Conservation (phyloP, 345 rosid species). For the Excoecaria agallocha region DNA sequence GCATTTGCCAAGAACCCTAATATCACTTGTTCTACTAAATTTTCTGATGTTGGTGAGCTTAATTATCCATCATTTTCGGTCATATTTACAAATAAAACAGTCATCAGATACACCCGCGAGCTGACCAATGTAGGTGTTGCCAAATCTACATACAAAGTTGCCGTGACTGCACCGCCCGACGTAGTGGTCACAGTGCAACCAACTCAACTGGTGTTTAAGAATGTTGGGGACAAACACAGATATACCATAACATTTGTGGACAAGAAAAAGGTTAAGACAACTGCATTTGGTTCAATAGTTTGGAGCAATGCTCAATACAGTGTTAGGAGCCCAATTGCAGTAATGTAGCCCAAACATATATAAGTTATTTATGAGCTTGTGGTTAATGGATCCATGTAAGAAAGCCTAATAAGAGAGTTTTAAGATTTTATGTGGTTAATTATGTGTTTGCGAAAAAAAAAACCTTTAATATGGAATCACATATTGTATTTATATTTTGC, state of each 20-base stretch:
- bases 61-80: slow-evolving; percentile 86
- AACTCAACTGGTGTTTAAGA: slow-evolving; percentile 40
- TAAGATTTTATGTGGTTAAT: too few species aligned
- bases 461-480: too few species aligned
- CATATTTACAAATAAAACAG: slow-evolving; percentile 53
- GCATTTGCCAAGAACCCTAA: too few species aligned
- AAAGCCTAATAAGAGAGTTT: too few species aligned
- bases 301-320: too few species aligned
- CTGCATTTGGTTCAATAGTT: slow-evolving; percentile 64
- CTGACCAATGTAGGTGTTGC: slow-evolving; percentile 76
- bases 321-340: too few species aligned
- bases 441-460: too few species aligned
- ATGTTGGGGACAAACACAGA: slow-evolving; percentile 61
- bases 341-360: slow-evolving; percentile 40
- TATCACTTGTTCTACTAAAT: slow-evolving; percentile 52
- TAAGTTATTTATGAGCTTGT: too few species aligned
- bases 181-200: slow-evolving; percentile 63
- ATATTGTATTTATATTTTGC: too few species aligned
- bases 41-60: too few species aligned
- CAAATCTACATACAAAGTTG: slow-evolving; percentile 47
- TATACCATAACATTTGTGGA: slow-evolving; percentile 65
- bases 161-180: slow-evolving; percentile 37
- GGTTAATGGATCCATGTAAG: too few species aligned
- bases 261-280: slow-evolving; percentile 39
- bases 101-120: slow-evolving; percentile 63